A percentile compares a stretch with the other conserved stretches of the same genome.
phyloP scores from a whole-genome alignment of 352 stramenopile genomes.

The Globisporangium abappressorium region DNA sequence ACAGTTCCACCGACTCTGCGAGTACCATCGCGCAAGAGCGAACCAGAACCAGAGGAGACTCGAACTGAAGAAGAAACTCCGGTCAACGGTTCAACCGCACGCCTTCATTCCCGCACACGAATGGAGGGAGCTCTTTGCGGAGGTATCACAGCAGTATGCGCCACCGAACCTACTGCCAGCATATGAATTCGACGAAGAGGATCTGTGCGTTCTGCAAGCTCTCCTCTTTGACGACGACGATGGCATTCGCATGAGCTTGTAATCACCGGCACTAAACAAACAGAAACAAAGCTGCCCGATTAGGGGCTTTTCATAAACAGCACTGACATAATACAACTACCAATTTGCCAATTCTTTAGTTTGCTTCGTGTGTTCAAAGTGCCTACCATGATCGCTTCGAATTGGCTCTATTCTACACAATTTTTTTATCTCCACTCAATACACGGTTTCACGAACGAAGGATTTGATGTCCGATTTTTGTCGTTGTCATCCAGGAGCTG shows the following conservation, averaged over 20 bases:
- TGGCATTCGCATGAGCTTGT: not conserved
- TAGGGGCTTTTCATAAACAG: too few relatives aligned
- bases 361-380: too few relatives aligned
- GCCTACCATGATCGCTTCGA: too few relatives aligned
- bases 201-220: slow-evolving; percentile 6
- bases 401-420: too few relatives aligned
- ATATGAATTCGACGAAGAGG: slow-evolving; percentile 8
- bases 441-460: too few relatives aligned
- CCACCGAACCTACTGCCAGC: not conserved
- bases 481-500: too few relatives aligned
- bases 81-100: not conserved
- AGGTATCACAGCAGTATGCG: not conserved
- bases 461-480: too few relatives aligned
- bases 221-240: slow-evolving; percentile 1
- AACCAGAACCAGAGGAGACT: slow-evolving; percentile 66
- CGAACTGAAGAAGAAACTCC: slow-evolving; percentile 21
- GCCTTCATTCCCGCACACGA: not conserved
- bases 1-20: slow-evolving; percentile 50
- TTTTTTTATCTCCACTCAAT: too few relatives aligned
- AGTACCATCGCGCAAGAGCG: slow-evolving; percentile 49
- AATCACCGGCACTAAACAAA: too few relatives aligned
- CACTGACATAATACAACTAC: too few relatives aligned
- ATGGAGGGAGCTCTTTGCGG: not conserved
- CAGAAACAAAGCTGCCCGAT: too few relatives aligned
- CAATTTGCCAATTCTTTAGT: too few relatives aligned